Evolutionary conservation across 352 stramenopile species (phyloP), one percentile per base, ranked within the genome.

Genomic region (Pythium apleroticum): DNA sequence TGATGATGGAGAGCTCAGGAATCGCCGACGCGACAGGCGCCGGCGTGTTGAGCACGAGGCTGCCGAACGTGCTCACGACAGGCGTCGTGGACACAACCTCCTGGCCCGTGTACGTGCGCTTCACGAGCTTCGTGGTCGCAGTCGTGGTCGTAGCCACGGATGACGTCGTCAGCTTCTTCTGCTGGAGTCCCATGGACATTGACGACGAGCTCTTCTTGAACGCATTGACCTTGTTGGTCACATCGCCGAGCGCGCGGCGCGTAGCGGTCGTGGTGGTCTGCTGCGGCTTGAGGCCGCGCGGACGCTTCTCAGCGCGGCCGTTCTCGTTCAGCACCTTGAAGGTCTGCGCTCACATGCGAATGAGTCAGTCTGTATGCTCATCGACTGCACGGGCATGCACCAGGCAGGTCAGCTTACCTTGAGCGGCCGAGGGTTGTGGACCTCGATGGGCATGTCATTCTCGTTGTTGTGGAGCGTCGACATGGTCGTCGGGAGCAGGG

Each of bases 221-320:
- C 80, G 91, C 78, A 50, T 78, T 86, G 22, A 91, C 78, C 52
- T 86, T 83, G 72, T 93, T 91, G 50, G 83, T 92, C 52, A 83
- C 78, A 68, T 93, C 81, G 7, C 82, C 75, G 7, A 92, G 71
- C 20, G 80, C 48, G 25, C 80, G 81, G 43, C 82, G 70, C 39
- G 71, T 63, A 3, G 60, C 49, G 43, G 54, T 60, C 31, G 48
- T 55, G 43, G 54, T 60, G 33, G 48, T 55, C 53, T 87, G 66
- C 12, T 87, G 66, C 12, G 75, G 58, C 59, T 89, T 89, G 28
- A 78, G 64, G 27, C 77, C 72, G 39, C 80, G 80, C 57, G 69
- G 78, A 22, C 80, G 81, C 72, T 90, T 90, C 57, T 91, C 84
- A 15, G 71, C 60, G 54, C 75, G 71, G 27, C 41, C 35, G 27